A percentile compares a stretch with the other conserved stretches of the same genome.
phyloP scores from a whole-genome alignment of 2,329 filamentous ascomycete genomes.

The Hypoxylon sp. region DNA sequence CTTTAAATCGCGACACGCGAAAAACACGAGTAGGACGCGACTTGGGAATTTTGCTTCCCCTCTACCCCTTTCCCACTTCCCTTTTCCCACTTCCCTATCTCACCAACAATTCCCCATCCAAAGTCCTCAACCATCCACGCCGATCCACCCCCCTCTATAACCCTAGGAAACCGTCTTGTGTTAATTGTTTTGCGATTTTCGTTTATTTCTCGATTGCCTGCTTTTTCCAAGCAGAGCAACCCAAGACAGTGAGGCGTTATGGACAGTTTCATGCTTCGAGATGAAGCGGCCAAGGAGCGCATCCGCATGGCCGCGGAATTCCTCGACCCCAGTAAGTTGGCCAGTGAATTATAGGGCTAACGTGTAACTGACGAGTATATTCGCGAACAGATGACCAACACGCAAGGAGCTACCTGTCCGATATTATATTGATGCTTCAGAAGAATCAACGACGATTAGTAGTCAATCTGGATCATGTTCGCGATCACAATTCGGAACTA shows the following conservation, averaged over 20 bases:
- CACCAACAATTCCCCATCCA: slow-evolving; percentile 16
- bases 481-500: slow-evolving; percentile 85
- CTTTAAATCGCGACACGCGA: slow-evolving; percentile 37
- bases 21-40: slow-evolving; percentile 39
- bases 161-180: not conserved
- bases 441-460: slow-evolving; percentile 73
- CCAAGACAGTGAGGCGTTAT: slow-evolving; percentile 58
- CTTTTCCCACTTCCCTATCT: not conserved
- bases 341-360: too few relatives aligned
- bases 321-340: slow-evolving; percentile 83
- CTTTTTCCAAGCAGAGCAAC: not conserved
- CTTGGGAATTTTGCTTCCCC: slow-evolving; percentile 36
- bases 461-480: slow-evolving; percentile 90
- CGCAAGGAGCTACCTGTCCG: slow-evolving; percentile 82
- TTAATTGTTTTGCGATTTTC: not conserved
- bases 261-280: slow-evolving; percentile 80
- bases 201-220: not conserved
- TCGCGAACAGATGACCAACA: slow-evolving; percentile 61
- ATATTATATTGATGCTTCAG: slow-evolving; percentile 83
- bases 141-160: slow-evolving; percentile 1
- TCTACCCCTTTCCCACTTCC: slow-evolving; percentile 27
- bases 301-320: slow-evolving; percentile 92
- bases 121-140: slow-evolving; percentile 20
- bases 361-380: not conserved
- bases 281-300: slow-evolving; percentile 86